Evolutionary conservation across 192 early-diverging fungal species (phyloP).

Genomic region (Coemansia erecta): DNA sequence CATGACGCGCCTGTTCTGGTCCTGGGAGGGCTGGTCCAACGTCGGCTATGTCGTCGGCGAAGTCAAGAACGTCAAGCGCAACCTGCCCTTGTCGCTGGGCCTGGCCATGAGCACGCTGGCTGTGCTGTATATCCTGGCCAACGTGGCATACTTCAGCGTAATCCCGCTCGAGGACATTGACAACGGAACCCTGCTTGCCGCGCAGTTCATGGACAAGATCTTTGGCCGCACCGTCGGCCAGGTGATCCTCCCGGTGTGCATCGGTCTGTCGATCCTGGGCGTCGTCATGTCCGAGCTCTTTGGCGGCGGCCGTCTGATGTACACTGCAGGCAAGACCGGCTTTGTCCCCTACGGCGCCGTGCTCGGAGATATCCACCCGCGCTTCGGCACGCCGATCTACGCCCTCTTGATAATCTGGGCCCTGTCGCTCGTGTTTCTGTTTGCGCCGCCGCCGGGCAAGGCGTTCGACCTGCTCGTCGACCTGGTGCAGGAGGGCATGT

Average conservation of each 20-base stretch:
- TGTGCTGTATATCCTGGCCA: conserved; percentile 70
- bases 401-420: conserved; percentile 50
- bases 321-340: conserved; percentile 52
- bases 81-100: conserved; percentile 70
- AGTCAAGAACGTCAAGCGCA: conserved; percentile 74
- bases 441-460: conserved; percentile 54
- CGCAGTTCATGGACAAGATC: conserved; percentile 55
- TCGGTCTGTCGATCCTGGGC: conserved; percentile 55
- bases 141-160: conserved; percentile 78
- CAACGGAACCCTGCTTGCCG: conserved; percentile 62
- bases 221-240: conserved; percentile 58
- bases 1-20: conserved; percentile 55
- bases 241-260: conserved; percentile 51
- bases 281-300: conserved; percentile 56
- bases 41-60: conserved; percentile 79
- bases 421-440: conserved; percentile 48
- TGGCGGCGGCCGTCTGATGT: conserved; percentile 53
- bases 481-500: conserved; percentile 57
- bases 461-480: conserved; percentile 61
- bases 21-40: conserved; percentile 68
- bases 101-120: conserved; percentile 72
- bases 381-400: conserved; percentile 51
- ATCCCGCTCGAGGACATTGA: conserved; percentile 66
- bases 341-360: conserved; percentile 53
- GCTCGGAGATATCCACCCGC: conserved; percentile 46